Evolutionary conservation across 169 alveolate genomes (phyloP), one percentile per base, ranked within the genome.

Genomic region (Plasmodium cynomolgi): DNA sequence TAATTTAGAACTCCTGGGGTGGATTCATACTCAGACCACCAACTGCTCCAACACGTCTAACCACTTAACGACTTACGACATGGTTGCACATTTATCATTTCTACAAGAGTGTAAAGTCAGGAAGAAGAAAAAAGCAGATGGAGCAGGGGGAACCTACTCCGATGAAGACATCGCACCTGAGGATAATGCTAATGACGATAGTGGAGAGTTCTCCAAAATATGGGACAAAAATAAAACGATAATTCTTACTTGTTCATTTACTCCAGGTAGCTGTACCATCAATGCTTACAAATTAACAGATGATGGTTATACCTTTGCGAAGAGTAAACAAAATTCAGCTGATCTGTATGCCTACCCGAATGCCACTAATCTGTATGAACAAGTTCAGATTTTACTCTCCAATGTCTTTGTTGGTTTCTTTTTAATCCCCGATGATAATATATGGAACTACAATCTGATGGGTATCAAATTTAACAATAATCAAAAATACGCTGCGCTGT

Each of bases 361-460:
- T 91, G 93, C 75, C 33, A 79, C 23, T 47, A 82, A 82, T 31
- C 93, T 94, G 44, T 97, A 96, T 91, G 99, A 97, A 56, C 98
- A 97, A 92, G 99, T 98, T 3, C 99, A 99, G 96, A 96, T 99
- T 92, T 96, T 99, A 83, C 97, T 99, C 44, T 98, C 99, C 47
- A 99, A 99, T 96, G 98, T 97, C 91, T 98, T 97, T 96, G 96
- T 98, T 95, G 99, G 99, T 20, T 99, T 98, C 98, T 99, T 98
- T 96, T 96, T 99, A 97, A 99, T 99, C 58, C 99, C 99, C 31
- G 99, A 98, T 71, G 99, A 98, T 81, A 99, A 99, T 56, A 96
- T 99, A 44, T 99, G 99, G 99, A 99, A 99, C 97, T 99, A 99
- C 97, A 99, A 99, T 97, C 98, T 99, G 95, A 99, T 98, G 99